These are phyloP conservation scores for Dryas drummondii DNA, from an alignment of 306 rosid species.

Conservation along the genomic window DNA sequence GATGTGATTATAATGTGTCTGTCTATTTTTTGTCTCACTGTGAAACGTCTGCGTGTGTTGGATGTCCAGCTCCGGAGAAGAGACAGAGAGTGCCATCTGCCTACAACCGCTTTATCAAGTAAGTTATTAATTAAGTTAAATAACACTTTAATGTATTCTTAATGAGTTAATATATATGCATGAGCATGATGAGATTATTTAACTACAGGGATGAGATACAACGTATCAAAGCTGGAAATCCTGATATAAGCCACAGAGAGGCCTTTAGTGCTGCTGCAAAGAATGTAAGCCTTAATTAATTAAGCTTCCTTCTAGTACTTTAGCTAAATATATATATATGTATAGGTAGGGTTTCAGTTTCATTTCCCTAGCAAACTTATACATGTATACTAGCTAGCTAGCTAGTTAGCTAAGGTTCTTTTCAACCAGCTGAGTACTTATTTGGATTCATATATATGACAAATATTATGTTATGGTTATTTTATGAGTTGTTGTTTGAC, in stretches of 20 bases:
- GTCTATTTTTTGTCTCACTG: constrained; percentile 34
- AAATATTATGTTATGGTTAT: not conserved
- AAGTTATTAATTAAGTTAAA: constrained; percentile 33
- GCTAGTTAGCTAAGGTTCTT: not conserved
- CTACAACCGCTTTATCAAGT: constrained; percentile 99
- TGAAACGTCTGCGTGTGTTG: constrained; percentile 28
- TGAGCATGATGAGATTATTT: constrained; percentile 4
- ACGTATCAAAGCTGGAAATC: constrained; percentile 97
- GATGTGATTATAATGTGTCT: constrained; percentile 38
- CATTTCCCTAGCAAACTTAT: not conserved
- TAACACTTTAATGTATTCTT: not conserved
- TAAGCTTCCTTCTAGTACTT: not conserved
- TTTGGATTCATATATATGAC: not conserved
- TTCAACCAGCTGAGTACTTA: not conserved
- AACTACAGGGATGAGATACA: constrained; percentile 88
- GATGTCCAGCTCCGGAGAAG: constrained; percentile 92
- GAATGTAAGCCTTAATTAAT: constrained; percentile 55
- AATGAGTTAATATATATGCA: not conserved
- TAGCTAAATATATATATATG: no score
- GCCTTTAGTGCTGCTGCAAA: constrained; percentile 99
- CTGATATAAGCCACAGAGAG: constrained; percentile 97
- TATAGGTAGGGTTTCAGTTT: constrained; percentile 19
- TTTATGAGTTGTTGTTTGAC: not conserved
- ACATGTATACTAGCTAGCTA: not conserved
- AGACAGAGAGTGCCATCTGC: constrained; percentile 99